Conservation (phyloP, 257 asterid species). For the Ajuga chamaepitys region DNA sequence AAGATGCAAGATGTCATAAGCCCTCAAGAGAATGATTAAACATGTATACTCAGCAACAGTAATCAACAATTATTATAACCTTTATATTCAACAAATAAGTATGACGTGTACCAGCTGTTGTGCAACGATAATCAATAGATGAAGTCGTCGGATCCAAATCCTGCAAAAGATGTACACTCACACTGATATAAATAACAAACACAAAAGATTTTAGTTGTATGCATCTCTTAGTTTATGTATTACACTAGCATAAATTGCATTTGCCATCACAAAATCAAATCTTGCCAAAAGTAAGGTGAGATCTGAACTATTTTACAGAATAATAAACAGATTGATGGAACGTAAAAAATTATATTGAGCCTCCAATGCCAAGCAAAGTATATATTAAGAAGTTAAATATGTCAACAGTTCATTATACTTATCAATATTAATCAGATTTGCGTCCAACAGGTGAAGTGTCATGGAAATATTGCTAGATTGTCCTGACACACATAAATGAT, state of each 20-base stretch:
- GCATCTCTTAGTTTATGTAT: background rate
- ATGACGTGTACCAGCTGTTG: slow-evolving; percentile 81
- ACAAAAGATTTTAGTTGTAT: background rate
- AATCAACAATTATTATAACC: slow-evolving; percentile 17
- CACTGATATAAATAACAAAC: slow-evolving; percentile 3
- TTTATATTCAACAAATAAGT: slow-evolving; percentile 26
- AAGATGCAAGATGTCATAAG: slow-evolving; percentile 3
- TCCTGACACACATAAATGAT: background rate
- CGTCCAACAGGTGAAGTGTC: background rate
- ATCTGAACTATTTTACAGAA: background rate
- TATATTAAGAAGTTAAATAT: slow-evolving; percentile 1
- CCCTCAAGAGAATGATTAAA: background rate
- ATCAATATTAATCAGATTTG: background rate
- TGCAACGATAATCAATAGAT: slow-evolving; percentile 71
- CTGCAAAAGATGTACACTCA: slow-evolving; percentile 41
- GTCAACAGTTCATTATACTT: background rate
- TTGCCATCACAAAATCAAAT: background rate
- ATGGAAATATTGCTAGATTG: background rate
- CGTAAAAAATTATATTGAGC: background rate
- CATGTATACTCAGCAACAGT: slow-evolving; percentile 1
- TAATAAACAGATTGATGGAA: background rate
- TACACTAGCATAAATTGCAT: background rate
- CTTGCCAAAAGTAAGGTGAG: background rate
- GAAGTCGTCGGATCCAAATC: slow-evolving; percentile 79
- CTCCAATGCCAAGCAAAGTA: background rate